These are phyloP conservation scores for Boletus edulis DNA, from an alignment of 768 basidiomycete genomes.

Conservation along the genomic window DNA sequence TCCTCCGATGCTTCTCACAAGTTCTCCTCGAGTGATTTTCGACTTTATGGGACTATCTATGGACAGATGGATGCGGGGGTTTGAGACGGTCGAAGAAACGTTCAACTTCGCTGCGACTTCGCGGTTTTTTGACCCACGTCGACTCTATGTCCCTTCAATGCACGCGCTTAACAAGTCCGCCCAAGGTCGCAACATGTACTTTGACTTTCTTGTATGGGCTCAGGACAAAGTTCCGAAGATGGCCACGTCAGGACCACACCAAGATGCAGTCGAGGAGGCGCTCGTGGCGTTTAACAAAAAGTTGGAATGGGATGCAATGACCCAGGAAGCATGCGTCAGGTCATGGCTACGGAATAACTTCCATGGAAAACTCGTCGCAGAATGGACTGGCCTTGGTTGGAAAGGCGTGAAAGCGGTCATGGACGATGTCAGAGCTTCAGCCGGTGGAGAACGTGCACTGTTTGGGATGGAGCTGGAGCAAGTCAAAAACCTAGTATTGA, in stretches of 20 bases:
- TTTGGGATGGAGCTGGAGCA: constrained; percentile 39
- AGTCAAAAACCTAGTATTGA: constrained; percentile 39
- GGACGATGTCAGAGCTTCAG: constrained; percentile 44
- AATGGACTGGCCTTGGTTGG: constrained; percentile 54
- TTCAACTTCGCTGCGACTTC: constrained; percentile 60
- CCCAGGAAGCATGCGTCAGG: constrained; percentile 25
- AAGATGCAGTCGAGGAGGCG: constrained; percentile 41
- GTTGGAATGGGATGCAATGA: constrained; percentile 42
- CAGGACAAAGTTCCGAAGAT: constrained; percentile 20
- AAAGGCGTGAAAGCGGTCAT: constrained; percentile 48
- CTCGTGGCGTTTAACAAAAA: constrained; percentile 51
- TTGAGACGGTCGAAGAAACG: constrained; percentile 48
- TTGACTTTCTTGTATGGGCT: constrained; percentile 54
- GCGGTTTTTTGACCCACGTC: constrained; percentile 48
- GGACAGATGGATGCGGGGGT: constrained; percentile 51
- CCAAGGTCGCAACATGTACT: constrained; percentile 54
- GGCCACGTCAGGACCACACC: constrained; percentile 10
- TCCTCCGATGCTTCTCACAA: constrained; percentile 47
- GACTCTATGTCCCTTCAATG: constrained; percentile 35
- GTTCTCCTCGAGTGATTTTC: constrained; percentile 48
- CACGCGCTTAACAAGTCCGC: constrained; percentile 41
- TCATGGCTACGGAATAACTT: constrained; percentile 43
- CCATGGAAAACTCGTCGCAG: constrained; percentile 48
- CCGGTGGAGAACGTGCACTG: constrained; percentile 48
- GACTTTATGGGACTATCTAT: constrained; percentile 57